Evolutionary conservation across 805 yeast genomes (phyloP).

Genomic region (baker's yeast (Saccharomyces cerevisiae)): DNA sequence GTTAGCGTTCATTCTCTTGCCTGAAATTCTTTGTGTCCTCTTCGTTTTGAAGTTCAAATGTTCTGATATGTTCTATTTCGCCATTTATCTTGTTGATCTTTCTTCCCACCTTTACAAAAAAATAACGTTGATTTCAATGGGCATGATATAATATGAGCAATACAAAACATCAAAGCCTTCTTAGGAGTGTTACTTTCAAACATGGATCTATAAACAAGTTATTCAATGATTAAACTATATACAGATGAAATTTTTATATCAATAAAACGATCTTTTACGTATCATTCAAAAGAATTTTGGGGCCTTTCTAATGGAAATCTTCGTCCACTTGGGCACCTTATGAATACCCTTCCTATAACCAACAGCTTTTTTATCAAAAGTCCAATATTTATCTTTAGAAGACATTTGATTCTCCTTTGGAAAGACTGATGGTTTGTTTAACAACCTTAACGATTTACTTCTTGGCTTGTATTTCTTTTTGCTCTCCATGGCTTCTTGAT

Average conservation of each 20-base stretch:
- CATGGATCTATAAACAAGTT: background rate
- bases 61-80: background rate
- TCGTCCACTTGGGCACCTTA: constrained; percentile 87
- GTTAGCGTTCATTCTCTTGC: constrained; percentile 15
- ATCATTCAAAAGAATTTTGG: constrained; percentile 53
- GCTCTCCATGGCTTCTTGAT: constrained; percentile 13
- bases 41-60: background rate
- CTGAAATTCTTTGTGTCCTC: no score
- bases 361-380: constrained; percentile 63
- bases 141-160: background rate
- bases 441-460: constrained; percentile 19
- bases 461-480: constrained; percentile 20
- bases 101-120: background rate
- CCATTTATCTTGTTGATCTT: background rate
- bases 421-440: constrained; percentile 36
- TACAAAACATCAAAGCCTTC: background rate
- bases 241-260: background rate
- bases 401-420: constrained; percentile 80
- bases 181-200: no score
- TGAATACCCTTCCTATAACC: constrained; percentile 87
- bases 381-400: constrained; percentile 78
- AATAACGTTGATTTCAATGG: background rate
- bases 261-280: background rate
- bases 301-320: constrained; percentile 66
- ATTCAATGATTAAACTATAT: background rate